These are phyloP conservation scores for Starmerella potacharoeniae DNA, from an alignment of 805 yeast genomes.

Conservation along the genomic window DNA sequence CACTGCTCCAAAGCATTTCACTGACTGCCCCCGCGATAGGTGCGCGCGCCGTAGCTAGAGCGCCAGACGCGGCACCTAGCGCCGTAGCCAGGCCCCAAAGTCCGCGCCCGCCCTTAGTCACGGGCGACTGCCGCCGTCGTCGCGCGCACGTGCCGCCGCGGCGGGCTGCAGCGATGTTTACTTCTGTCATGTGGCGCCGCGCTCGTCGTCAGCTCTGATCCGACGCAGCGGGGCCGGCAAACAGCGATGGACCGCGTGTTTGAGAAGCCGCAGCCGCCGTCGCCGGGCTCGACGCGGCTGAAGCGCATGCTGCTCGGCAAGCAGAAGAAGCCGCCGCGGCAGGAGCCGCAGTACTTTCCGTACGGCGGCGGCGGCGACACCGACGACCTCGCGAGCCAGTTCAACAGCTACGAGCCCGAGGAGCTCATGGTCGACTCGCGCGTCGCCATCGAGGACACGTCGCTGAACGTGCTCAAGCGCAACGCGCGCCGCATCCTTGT, in stretches of 20 bases:
- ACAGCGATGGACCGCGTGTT: conserved; percentile 13
- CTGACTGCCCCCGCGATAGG: too few relatives aligned
- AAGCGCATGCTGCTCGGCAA: neutral
- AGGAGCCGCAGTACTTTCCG: conserved; percentile 15
- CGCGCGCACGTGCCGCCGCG: too few relatives aligned
- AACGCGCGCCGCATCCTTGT: conserved; percentile 7
- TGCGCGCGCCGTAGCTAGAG: too few relatives aligned
- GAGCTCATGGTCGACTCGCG: conserved; percentile 15
- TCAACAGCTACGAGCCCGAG: conserved; percentile 19
- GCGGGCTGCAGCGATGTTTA: neutral
- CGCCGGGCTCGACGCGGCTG: neutral
- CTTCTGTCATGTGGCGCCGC: neutral
- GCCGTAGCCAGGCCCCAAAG: too few relatives aligned
- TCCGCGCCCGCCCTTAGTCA: too few relatives aligned
- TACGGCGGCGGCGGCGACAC: conserved; percentile 14
- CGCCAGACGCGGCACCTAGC: too few relatives aligned
- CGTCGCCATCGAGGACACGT: conserved; percentile 6
- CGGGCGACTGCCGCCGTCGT: too few relatives aligned
- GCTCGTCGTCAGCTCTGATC: too few relatives aligned
- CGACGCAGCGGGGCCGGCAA: too few relatives aligned
- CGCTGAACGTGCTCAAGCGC: conserved; percentile 1
- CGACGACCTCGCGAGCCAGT: neutral
- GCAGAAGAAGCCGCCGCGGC: neutral
- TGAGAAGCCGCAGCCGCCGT: neutral
- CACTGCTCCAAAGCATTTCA: too few relatives aligned